Conservation (phyloP, 352 stramenopile species). For the Phytophthora kernoviae region DNA sequence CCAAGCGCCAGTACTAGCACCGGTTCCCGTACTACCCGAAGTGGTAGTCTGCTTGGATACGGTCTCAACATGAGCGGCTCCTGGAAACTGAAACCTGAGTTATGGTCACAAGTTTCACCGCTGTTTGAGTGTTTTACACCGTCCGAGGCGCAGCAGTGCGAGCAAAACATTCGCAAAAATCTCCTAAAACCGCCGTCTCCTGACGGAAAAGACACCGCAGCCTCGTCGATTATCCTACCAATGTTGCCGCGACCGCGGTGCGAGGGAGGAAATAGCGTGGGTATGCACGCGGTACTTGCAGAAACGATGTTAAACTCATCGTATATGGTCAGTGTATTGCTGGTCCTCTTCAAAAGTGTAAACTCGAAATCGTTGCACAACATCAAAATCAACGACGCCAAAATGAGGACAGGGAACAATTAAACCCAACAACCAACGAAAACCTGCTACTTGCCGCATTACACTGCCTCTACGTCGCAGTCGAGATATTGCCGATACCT, state of each 20-base stretch:
- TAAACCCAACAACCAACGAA: constrained; percentile 35
- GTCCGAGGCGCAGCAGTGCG: constrained; percentile 70
- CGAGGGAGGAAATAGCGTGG: constrained; percentile 15
- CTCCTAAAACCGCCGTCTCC: constrained; percentile 11
- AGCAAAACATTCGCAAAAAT: constrained; percentile 73
- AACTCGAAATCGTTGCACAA: constrained; percentile 4
- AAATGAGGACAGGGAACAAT: constrained; percentile 5
- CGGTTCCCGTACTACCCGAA: constrained; percentile 26
- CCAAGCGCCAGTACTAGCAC: constrained; percentile 23
- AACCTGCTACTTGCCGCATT: constrained; percentile 62
- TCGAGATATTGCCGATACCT: constrained; percentile 30
- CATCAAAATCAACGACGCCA: neutral
- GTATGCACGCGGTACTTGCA: constrained; percentile 40
- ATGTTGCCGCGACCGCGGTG: constrained; percentile 32
- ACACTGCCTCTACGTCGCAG: constrained; percentile 55
- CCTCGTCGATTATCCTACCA: constrained; percentile 27
- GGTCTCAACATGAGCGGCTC: constrained; percentile 75
- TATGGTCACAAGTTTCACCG: constrained; percentile 63
- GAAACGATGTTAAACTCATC: constrained; percentile 59
- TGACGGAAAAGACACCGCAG: constrained; percentile 7
- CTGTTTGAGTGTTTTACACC: constrained; percentile 82
- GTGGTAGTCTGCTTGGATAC: constrained; percentile 42
- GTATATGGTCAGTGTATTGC: constrained; percentile 46
- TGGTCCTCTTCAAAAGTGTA: constrained; percentile 49
- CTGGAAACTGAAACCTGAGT: constrained; percentile 61